Conservation (phyloP, 345 rosid genomes). For the Citrus sp. region DNA sequence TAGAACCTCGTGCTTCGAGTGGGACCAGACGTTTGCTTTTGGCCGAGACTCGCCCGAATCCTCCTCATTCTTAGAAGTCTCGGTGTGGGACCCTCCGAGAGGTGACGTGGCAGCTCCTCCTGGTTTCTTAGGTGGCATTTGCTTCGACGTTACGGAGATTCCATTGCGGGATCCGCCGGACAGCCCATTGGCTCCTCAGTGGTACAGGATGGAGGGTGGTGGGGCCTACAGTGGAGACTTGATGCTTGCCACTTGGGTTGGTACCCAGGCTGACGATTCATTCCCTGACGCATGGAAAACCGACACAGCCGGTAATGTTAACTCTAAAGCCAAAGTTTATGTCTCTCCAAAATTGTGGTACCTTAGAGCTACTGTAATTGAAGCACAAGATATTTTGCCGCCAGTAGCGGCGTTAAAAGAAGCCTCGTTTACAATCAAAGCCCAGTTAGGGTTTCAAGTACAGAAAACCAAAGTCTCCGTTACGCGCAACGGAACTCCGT, state of each 20-base stretch:
- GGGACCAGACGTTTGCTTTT: constrained; percentile 93
- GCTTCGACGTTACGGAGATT: constrained; percentile 77
- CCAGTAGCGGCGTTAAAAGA: constrained; percentile 43
- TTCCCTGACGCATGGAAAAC: constrained; percentile 92
- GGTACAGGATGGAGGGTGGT: constrained; percentile 86
- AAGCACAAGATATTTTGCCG: constrained; percentile 65
- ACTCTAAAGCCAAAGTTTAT: constrained; percentile 72
- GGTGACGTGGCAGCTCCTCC: constrained; percentile 28
- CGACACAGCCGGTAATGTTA: constrained; percentile 63
- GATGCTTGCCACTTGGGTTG: constrained; percentile 96
- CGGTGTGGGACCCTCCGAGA: constrained; percentile 56
- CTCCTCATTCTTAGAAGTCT: constrained; percentile 58
- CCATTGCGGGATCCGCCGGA: constrained; percentile 93
- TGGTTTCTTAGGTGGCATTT: constrained; percentile 69
- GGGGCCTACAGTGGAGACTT: constrained; percentile 59
- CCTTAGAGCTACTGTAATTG: constrained; percentile 64
- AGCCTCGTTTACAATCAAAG: constrained; percentile 59
- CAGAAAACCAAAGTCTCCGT: constrained; percentile 60
- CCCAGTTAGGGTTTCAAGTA: constrained; percentile 67
- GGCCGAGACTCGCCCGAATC: constrained; percentile 70
- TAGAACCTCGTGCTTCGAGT: constrained; percentile 60
- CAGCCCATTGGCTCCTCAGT: constrained; percentile 90
- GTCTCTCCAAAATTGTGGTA: constrained; percentile 90
- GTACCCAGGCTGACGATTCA: constrained; percentile 93
- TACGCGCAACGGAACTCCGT: constrained; percentile 58